phyloP scores from a whole-genome alignment of 2,329 filamentous ascomycete species.

The Fusarium guadeloupense region DNA sequence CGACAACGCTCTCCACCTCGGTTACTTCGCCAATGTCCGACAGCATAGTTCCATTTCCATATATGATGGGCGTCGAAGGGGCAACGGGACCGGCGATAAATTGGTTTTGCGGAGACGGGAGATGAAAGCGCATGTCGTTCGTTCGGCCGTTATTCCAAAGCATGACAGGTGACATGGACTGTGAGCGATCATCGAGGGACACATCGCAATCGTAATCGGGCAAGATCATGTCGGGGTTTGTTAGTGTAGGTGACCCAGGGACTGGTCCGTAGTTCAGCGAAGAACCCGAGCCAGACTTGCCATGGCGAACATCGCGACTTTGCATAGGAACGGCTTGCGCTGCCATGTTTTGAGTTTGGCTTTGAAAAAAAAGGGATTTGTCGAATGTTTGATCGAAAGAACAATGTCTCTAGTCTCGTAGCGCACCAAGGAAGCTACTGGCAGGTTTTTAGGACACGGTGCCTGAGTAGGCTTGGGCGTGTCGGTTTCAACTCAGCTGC shows the following conservation, averaged over 20 bases:
- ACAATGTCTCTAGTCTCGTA: slow-evolving; percentile 10
- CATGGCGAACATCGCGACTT: slow-evolving; percentile 44
- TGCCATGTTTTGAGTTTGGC: slow-evolving; percentile 42
- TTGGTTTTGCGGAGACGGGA: slow-evolving; percentile 49
- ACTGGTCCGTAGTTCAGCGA: slow-evolving; percentile 55
- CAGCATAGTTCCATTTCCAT: slow-evolving; percentile 74
- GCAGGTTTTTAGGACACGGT: slow-evolving; percentile 22
- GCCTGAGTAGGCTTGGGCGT: slow-evolving; percentile 5
- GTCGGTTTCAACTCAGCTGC: slow-evolving; percentile 27
- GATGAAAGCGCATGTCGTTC: slow-evolving; percentile 52
- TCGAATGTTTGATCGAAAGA: not conserved
- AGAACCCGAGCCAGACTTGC: slow-evolving; percentile 38
- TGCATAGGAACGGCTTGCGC: slow-evolving; percentile 41
- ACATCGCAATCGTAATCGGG: slow-evolving; percentile 74
- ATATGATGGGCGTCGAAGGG: slow-evolving; percentile 71
- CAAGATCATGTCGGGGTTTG: slow-evolving; percentile 94
- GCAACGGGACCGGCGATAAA: slow-evolving; percentile 57
- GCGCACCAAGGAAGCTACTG: slow-evolving; percentile 12
- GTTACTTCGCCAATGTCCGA: slow-evolving; percentile 71
- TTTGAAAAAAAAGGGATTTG: not conserved
- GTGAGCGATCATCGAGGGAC: slow-evolving; percentile 61
- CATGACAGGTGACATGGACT: slow-evolving; percentile 60
- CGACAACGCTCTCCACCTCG: slow-evolving; percentile 61
- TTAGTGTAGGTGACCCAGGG: slow-evolving; percentile 84
- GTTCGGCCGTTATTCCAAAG: slow-evolving; percentile 61